These are phyloP conservation scores for Phialophora chinensis DNA, from an alignment of 2,329 filamentous ascomycete genomes.

Conservation along the genomic window DNA sequence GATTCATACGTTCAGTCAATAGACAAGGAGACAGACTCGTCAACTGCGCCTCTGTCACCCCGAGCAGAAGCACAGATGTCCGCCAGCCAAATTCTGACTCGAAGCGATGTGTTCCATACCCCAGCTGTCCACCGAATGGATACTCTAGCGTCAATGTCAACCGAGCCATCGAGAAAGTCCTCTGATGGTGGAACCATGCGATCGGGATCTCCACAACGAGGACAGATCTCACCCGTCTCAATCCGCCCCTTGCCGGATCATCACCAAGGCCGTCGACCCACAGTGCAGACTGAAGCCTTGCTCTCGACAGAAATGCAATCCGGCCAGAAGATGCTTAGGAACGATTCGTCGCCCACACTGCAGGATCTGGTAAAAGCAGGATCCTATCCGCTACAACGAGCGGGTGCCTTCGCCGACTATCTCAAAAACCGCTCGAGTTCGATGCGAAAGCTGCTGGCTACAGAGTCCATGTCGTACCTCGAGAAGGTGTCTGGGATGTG, in stretches of 20 bases:
- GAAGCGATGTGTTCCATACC: constrained; percentile 86
- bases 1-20: constrained; percentile 78
- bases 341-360: constrained; percentile 54
- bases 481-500: constrained; percentile 98
- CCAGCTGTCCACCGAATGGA: constrained; percentile 64
- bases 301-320: constrained; percentile 18
- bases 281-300: constrained; percentile 15
- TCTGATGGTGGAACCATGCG: constrained; percentile 40
- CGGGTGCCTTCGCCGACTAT: constrained; percentile 81
- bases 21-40: constrained; percentile 77
- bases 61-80: constrained; percentile 74
- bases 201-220: constrained; percentile 31
- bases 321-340: constrained; percentile 20
- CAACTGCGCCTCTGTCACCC: constrained; percentile 69
- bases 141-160: constrained; percentile 41
- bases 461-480: constrained; percentile 93
- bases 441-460: constrained; percentile 81
- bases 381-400: constrained; percentile 80
- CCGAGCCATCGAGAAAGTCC: constrained; percentile 52
- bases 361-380: constrained; percentile 67
- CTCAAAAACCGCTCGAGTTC: constrained; percentile 77
- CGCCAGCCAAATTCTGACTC: constrained; percentile 85
- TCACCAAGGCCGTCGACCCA: constrained; percentile 17
- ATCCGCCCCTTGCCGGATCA: constrained; percentile 9
- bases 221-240: constrained; percentile 26